A percentile compares a stretch with the other conserved stretches of the same genome.
Conservation (phyloP, 495 filamentous ascomycete genomes). For the Astrocystis sublimbata region DNA sequence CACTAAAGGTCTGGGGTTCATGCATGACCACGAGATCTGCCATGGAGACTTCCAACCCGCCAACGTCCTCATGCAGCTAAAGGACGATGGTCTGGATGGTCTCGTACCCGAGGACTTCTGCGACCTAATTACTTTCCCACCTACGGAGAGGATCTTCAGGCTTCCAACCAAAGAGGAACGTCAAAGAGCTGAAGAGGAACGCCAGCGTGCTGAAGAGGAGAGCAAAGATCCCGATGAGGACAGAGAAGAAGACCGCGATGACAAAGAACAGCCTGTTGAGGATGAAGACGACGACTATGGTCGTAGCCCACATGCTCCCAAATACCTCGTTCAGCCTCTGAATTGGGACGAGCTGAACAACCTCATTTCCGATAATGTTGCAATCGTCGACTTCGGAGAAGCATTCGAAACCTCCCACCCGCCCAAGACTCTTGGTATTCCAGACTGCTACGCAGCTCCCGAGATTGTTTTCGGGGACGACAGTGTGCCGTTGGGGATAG, state of each 20-base stretch:
- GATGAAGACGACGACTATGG: no score
- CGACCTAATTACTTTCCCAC: not conserved
- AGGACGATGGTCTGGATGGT: conserved; percentile 21
- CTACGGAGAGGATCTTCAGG: not conserved
- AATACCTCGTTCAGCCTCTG: conserved; percentile 12
- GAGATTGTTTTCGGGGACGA: conserved; percentile 21
- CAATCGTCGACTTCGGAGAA: conserved; percentile 30
- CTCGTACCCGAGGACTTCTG: conserved; percentile 18
- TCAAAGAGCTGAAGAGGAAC: no score
- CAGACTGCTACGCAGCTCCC: conserved; percentile 19
- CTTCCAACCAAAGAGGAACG: no score
- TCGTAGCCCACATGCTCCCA: conserved; percentile 14
- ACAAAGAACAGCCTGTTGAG: no score
- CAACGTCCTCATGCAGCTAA: conserved; percentile 27
- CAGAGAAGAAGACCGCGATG: no score
- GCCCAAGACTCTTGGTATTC: conserved; percentile 11
- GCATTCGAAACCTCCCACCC: conserved; percentile 16
- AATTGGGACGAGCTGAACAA: not conserved
- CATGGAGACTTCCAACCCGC: conserved; percentile 30
- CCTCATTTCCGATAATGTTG: conserved; percentile 5
- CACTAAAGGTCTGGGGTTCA: conserved; percentile 17
- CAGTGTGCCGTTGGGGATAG: conserved; percentile 8
- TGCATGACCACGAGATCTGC: conserved; percentile 22
- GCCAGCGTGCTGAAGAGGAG: no score
- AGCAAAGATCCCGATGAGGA: no score